A percentile compares a stretch with the other conserved stretches of the same genome.
Evolutionary conservation across 2,329 filamentous ascomycete species (phyloP).

Genomic region (Phoma sp.): DNA sequence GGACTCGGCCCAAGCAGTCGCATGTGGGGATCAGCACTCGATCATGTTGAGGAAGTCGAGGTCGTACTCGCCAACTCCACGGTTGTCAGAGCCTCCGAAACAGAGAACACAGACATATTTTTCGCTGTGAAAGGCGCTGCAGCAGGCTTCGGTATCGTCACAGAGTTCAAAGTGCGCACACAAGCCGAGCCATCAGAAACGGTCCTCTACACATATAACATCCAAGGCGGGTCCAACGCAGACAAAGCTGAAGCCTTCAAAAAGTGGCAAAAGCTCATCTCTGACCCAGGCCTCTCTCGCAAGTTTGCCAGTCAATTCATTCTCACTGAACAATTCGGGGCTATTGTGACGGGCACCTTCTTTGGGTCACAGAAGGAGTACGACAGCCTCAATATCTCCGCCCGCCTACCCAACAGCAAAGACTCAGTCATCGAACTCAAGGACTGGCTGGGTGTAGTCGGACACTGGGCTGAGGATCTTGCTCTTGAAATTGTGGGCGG

Average conservation of each 20-base stretch:
- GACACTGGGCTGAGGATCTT: constrained; percentile 44
- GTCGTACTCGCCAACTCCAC: constrained; percentile 52
- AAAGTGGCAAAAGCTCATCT: constrained; percentile 45
- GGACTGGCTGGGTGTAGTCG: constrained; percentile 44
- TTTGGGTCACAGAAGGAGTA: constrained; percentile 45
- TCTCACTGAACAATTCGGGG: constrained; percentile 37
- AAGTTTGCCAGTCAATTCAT: constrained; percentile 47
- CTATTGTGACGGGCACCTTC: constrained; percentile 44
- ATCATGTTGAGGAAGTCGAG: constrained; percentile 46
- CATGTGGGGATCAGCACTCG: constrained; percentile 44
- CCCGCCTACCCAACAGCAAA: constrained; percentile 31
- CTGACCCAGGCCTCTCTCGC: constrained; percentile 39
- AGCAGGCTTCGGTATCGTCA: constrained; percentile 53
- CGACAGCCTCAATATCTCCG: constrained; percentile 42
- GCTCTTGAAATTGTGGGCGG: constrained; percentile 40
- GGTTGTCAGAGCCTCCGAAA: constrained; percentile 48
- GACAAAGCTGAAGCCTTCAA: constrained; percentile 44
- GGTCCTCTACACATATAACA: constrained; percentile 44
- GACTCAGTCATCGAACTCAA: constrained; percentile 37
- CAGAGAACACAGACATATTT: constrained; percentile 50
- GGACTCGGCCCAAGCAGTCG: constrained; percentile 44
- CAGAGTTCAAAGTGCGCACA: constrained; percentile 50
- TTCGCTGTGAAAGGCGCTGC: constrained; percentile 54
- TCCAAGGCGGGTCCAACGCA: constrained; percentile 31
- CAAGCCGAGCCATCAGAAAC: constrained; percentile 42